Conservation (phyloP, 2,329 filamentous ascomycete species). For the Tolypocladium cylindrosporum region DNA sequence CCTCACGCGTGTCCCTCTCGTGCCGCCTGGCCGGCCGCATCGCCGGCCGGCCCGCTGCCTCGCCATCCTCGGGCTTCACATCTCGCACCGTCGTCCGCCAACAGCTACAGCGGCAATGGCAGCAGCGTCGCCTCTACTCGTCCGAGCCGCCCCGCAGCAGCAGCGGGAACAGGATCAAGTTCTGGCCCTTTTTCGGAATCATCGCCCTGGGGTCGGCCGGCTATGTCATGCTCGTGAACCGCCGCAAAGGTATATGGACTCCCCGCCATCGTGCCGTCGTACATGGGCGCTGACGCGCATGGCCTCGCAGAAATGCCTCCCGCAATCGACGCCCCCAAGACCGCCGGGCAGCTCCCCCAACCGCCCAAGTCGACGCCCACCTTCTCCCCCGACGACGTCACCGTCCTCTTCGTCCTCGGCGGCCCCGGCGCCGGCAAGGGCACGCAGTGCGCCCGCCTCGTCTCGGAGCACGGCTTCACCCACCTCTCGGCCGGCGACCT, state of each 20-base stretch:
- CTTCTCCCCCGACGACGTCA: slow-evolving; percentile 68
- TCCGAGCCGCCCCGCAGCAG: slow-evolving; percentile 25
- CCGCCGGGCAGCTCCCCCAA: slow-evolving; percentile 33
- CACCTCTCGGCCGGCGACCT: slow-evolving; percentile 92
- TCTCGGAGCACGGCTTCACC: slow-evolving; percentile 79
- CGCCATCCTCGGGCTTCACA: slow-evolving; percentile 7
- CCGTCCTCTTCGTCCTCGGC: slow-evolving; percentile 94
- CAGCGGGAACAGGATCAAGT: slow-evolving; percentile 34
- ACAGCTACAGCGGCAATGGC: background rate
- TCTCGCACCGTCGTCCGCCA: slow-evolving; percentile 1
- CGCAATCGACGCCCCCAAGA: slow-evolving; percentile 22
- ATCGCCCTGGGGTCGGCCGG: slow-evolving; percentile 36
- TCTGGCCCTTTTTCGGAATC: slow-evolving; percentile 46
- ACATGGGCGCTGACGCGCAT: background rate
- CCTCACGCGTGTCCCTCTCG: slow-evolving; percentile 19
- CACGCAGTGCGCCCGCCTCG: slow-evolving; percentile 86
- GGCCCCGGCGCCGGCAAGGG: slow-evolving; percentile 94
- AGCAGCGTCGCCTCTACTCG: slow-evolving; percentile 28
- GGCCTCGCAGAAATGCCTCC: slow-evolving; percentile 28
- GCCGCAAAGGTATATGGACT: slow-evolving; percentile 35
- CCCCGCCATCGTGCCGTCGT: background rate
- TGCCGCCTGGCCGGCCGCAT: slow-evolving; percentile 12
- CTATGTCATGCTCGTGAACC: slow-evolving; percentile 40
- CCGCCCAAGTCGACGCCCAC: slow-evolving; percentile 50
- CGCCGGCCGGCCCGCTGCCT: slow-evolving; percentile 5